A percentile compares a stretch with the other conserved stretches of the same genome.
phyloP scores from a whole-genome alignment of 371 early-diverging fungal species.

The Mortierella sp. region DNA sequence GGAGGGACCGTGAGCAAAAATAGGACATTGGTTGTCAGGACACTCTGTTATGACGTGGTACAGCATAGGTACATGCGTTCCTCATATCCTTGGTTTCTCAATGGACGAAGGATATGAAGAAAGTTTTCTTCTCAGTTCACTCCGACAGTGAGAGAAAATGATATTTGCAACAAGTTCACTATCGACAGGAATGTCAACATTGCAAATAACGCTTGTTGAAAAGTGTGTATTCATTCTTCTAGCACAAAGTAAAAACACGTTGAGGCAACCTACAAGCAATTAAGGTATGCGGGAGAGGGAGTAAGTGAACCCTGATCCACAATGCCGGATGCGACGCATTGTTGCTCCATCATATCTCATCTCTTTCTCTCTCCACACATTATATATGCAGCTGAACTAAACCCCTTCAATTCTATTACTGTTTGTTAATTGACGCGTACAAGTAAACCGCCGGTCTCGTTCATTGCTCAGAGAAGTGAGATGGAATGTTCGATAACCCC shows the following conservation, averaged over 20 bases:
- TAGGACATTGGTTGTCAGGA: not conserved
- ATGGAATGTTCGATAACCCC: not conserved
- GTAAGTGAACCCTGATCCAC: not conserved
- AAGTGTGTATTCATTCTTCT: not conserved
- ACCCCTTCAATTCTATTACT: not conserved
- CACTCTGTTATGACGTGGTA: too few relatives aligned
- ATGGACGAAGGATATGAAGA: not conserved
- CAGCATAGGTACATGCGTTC: too few relatives aligned
- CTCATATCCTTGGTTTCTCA: not conserved
- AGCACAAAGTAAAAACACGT: not conserved
- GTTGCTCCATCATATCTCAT: not conserved
- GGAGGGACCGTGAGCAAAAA: not conserved
- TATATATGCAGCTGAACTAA: not conserved
- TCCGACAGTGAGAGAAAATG: not conserved
- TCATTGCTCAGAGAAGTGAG: not conserved
- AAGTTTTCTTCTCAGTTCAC: not conserved
- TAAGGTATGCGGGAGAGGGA: not conserved
- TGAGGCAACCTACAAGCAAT: not conserved
- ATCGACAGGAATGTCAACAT: not conserved
- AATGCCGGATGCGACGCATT: not conserved
- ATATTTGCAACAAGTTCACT: not conserved
- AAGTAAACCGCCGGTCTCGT: not conserved
- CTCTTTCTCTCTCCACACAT: not conserved
- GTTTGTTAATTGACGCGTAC: not conserved
- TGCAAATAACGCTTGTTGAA: not conserved